Evolutionary conservation across 2,329 filamentous ascomycete genomes (phyloP), one percentile per base, ranked within the genome.

Genomic region (Ophiostoma tasmaniense): DNA sequence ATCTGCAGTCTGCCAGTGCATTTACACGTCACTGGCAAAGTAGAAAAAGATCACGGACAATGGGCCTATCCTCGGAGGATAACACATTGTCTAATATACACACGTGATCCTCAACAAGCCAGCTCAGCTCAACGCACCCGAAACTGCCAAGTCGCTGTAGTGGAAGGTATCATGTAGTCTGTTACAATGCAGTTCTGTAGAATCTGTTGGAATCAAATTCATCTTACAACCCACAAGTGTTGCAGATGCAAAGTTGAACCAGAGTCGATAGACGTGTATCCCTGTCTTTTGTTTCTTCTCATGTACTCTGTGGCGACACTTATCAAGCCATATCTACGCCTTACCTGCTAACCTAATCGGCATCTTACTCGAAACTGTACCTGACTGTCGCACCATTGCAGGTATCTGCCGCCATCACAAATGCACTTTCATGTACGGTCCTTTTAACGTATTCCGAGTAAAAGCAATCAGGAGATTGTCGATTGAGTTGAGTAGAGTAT

Each of bases 321-420:
- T 37, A 37, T 37, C 35, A 37, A 37, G 30, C 30, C 30, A 6
- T 33, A 42, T 39, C 11, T n/a, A 20, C 42, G n/a, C 33, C 8
- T 13, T 42, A 20, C 39, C 13, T 14, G 17, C 42, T n/a, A 45
- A 8, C 50, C 50, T 25, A 25, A 55, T 52, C 45, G 52, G 52
- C 52, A 42, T 42, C 17, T 5, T 25, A 61, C 45, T 50, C 45
- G 4, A 45, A 45, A 20, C 42, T 45, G 22, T 61, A 61, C 55
- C 55, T 61, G 55, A 33, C 55, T 61, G 55, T 61, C 55, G 55
- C 55, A 61, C 55, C 55, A 61, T 61, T 61, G 55, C 55, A 28
- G 55, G 25, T 30, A 61, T 61, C 55, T 61, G 55, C 55, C 55
- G 50, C 50, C 8, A 55, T 25, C 8, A 7, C 13, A 55, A 55